Base-by-base conservation (phyloP, 441 rosid species). In the Erodium trifolium region DNA sequence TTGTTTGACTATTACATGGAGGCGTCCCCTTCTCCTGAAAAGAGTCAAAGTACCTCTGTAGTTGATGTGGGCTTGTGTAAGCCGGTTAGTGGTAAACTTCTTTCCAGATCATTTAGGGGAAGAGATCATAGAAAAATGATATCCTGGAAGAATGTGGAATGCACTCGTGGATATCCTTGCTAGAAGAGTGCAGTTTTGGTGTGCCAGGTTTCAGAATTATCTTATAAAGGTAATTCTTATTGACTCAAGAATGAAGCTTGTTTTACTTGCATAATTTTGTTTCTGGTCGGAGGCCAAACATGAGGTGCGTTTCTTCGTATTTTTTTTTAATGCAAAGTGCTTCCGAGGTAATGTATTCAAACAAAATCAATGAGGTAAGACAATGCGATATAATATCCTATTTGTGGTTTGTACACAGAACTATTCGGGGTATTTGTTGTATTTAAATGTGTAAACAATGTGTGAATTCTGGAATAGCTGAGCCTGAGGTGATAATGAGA, bases 91-190 rank as follows among this genome's bases (percentile, higher is more conserved):
- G 96, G 96, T 62, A 83, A 74, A 71, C 88, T 91, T 76, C 82
- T 94, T 29, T 82, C 85, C 55, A 85, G 99, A 82, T 84, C 96
- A 68, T 86, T 82, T 41, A 83, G 99, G 73, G 97, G 97, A 63
- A 86, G 96, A 81, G 97, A 94, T 78, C 85, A 86, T 7, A 84
- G 97, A 77, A 94, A 84, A 83, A 91, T 94, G 85, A 90, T 91
- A 68, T 88, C 93, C 34, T 89, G 96, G 97, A 91, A 89, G 79
- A 91, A 82, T 73, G 75, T 72, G 77, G 88, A 80, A 55, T 87
- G 86, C 74, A 78, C 83, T n/a, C 66, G 80, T 39, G 85, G 86
- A 53, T 77, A 80, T 76, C 91, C 86, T 5, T 81, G 75, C 62
- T 78, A 79, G 79, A 71, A 68, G 17, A 68, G 17, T 67, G 11